Evolutionary conservation across 2,329 filamentous ascomycete genomes (phyloP).

Genomic region (Teratosphaeria nubilosa): DNA sequence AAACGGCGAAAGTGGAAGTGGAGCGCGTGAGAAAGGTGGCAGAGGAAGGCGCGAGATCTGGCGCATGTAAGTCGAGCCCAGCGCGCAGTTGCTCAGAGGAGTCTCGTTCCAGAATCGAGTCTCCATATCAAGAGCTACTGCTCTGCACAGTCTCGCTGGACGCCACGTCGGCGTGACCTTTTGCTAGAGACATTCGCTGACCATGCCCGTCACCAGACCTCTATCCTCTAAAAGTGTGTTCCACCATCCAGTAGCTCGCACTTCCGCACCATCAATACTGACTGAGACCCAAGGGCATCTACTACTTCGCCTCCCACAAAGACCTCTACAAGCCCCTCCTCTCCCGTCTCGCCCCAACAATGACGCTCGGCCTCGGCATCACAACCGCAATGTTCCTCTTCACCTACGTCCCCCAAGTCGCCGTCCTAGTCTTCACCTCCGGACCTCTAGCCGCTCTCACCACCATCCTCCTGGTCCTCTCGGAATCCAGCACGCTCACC

Average conservation of each 20-base stretch:
- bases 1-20: conserved; percentile 58
- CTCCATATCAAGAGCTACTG: not conserved
- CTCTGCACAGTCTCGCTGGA: not conserved
- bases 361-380: conserved; percentile 62
- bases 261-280: not conserved
- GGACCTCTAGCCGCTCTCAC: conserved; percentile 70
- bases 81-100: too few species aligned
- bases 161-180: not conserved
- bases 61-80: conserved; percentile 46
- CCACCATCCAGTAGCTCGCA: conserved; percentile 1
- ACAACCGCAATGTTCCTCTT: conserved; percentile 75
- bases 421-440: conserved; percentile 72
- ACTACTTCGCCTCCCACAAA: conserved; percentile 49
- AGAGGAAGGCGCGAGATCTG: conserved; percentile 60
- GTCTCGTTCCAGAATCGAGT: too few species aligned
- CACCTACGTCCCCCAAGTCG: conserved; percentile 76
- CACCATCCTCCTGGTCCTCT: conserved; percentile 55
- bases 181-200: not conserved
- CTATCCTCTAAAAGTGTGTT: conserved; percentile 63
- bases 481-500: conserved; percentile 41
- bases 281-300: conserved; percentile 41
- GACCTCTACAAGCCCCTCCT: conserved; percentile 50
- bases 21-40: conserved; percentile 54
- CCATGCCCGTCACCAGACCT: conserved; percentile 38
- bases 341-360: conserved; percentile 48